A percentile compares a stretch with the other conserved stretches of the same genome.
Conservation (phyloP, 768 basidiomycete genomes). For the Tulasnella sp. region DNA sequence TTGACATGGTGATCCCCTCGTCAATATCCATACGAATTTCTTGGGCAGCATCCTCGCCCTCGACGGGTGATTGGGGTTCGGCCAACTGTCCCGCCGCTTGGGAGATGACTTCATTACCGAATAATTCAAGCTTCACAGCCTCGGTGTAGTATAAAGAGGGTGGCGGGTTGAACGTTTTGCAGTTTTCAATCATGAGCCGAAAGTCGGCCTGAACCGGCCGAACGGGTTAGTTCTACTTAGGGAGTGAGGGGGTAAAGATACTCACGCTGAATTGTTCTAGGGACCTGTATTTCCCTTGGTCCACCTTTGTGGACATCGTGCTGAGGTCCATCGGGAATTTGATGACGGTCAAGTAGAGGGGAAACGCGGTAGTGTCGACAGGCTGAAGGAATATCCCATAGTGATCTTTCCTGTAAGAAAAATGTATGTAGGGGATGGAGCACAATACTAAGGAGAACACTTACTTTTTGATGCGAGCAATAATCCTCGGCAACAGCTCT, state of each 20-base stretch:
- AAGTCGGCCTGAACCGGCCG: slow-evolving; percentile 42
- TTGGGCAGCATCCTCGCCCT: no score
- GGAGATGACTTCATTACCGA: slow-evolving; percentile 60
- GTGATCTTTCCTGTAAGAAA: slow-evolving; percentile 54
- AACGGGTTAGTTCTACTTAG: neutral
- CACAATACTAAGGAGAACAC: slow-evolving; percentile 18
- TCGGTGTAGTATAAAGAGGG: slow-evolving; percentile 63
- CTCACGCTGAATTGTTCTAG: slow-evolving; percentile 68
- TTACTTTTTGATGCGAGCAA: slow-evolving; percentile 65
- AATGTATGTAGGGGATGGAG: slow-evolving; percentile 9
- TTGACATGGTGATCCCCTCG: slow-evolving; percentile 26
- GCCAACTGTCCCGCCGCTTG: slow-evolving; percentile 39
- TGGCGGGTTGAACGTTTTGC: slow-evolving; percentile 64
- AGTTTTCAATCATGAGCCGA: slow-evolving; percentile 57
- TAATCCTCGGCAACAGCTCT: slow-evolving; percentile 56
- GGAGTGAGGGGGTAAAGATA: slow-evolving; percentile 8
- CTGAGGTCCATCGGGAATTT: slow-evolving; percentile 88
- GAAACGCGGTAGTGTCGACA: slow-evolving; percentile 47
- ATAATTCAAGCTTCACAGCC: slow-evolving; percentile 56
- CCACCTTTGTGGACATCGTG: slow-evolving; percentile 70
- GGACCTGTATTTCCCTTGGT: slow-evolving; percentile 61
- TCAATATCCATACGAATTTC: no score
- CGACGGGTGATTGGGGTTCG: neutral
- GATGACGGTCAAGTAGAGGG: slow-evolving; percentile 55
- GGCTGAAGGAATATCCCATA: slow-evolving; percentile 72